Evolutionary conservation across 805 yeast genomes (phyloP).

Genomic region (Hanseniaspora hatyaiensis): DNA sequence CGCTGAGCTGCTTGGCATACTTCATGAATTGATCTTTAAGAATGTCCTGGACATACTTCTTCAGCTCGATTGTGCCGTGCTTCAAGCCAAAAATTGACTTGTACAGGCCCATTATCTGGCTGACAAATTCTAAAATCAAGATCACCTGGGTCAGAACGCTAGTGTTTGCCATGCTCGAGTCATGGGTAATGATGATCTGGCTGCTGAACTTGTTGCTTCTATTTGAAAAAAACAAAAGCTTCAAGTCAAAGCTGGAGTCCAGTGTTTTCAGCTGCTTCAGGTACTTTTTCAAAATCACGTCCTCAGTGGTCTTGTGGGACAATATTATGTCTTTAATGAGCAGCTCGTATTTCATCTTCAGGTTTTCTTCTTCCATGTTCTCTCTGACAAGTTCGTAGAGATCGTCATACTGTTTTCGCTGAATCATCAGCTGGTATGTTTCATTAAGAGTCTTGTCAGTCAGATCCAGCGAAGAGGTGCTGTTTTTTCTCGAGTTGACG

Average conservation of each 20-base stretch:
- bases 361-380: neutral
- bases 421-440: neutral
- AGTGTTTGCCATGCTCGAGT: too few relatives aligned
- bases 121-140: neutral
- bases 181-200: neutral
- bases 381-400: conserved; percentile 5
- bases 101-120: neutral
- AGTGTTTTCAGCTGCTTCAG: conserved; percentile 1
- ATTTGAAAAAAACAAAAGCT: neutral
- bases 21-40: neutral
- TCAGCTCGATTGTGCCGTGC: conserved; percentile 1
- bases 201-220: neutral
- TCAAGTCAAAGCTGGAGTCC: neutral
- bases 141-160: neutral
- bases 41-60: neutral
- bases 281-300: conserved; percentile 1
- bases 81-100: neutral
- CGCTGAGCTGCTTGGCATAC: neutral
- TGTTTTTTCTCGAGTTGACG: neutral
- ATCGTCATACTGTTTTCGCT: conserved; percentile 12
- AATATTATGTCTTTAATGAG: conserved; percentile 1
- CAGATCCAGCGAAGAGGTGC: neutral
- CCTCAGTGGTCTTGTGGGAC: neutral
- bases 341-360: conserved; percentile 1
- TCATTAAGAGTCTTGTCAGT: neutral